Percentiles rank a stretch among this genome's conserved stretches.
phyloP scores from a whole-genome alignment of 1,139 yeast genomes.

The Candida neerlandica region DNA sequence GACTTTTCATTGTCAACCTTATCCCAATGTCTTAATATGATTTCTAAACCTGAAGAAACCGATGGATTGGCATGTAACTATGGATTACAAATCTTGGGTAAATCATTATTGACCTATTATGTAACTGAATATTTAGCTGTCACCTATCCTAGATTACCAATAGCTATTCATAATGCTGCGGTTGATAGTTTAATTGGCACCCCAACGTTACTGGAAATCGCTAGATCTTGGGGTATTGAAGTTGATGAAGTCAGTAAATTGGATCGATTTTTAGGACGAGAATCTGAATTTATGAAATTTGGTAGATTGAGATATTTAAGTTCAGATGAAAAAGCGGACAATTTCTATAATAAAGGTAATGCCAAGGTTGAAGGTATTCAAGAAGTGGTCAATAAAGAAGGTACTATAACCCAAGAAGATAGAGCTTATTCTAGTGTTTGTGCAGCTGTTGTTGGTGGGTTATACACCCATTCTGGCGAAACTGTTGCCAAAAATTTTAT shows the following conservation, averaged over 20 bases:
- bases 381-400: slow-evolving; percentile 22
- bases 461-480: slow-evolving; percentile 69
- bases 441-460: slow-evolving; percentile 71
- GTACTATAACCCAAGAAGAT: slow-evolving; percentile 27
- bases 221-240: slow-evolving; percentile 87
- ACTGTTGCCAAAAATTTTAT: slow-evolving; percentile 65
- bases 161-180: slow-evolving; percentile 71
- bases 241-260: slow-evolving; percentile 65
- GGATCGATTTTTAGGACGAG: slow-evolving; percentile 69
- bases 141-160: slow-evolving; percentile 88
- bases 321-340: slow-evolving; percentile 28
- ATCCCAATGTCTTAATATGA: slow-evolving; percentile 71
- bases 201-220: slow-evolving; percentile 63
- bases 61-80: slow-evolving; percentile 68
- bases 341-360: slow-evolving; percentile 26
- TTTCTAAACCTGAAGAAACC: slow-evolving; percentile 25
- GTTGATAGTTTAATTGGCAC: slow-evolving; percentile 73
- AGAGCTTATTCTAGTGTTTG: slow-evolving; percentile 60
- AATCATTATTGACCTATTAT: slow-evolving; percentile 72
- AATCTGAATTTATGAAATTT: slow-evolving; percentile 61
- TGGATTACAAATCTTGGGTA: slow-evolving; percentile 83
- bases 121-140: slow-evolving; percentile 72
- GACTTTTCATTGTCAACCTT: slow-evolving; percentile 64
- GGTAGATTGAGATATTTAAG: slow-evolving; percentile 64
- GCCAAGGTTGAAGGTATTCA: slow-evolving; percentile 49